phyloP scores from a whole-genome alignment of 192 early-diverging fungal species.

The Coemansia umbellata region DNA sequence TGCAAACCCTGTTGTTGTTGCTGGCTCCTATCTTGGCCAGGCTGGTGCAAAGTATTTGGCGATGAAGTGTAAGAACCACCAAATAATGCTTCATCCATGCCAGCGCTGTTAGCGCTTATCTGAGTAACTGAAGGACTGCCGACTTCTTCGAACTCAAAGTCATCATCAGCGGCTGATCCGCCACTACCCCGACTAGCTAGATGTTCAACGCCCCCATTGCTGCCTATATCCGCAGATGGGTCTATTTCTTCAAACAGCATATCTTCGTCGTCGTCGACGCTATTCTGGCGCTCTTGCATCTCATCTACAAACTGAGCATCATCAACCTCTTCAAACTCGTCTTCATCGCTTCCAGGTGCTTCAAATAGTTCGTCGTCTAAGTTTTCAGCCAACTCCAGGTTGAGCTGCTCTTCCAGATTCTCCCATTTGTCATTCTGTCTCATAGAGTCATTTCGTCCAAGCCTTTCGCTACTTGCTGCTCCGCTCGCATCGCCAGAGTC shows the following conservation, averaged over 20 bases:
- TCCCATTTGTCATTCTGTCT: neutral
- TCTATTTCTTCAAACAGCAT: conserved; percentile 43
- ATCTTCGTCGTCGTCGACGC: conserved; percentile 31
- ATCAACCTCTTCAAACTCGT: conserved; percentile 47
- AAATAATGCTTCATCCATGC: conserved; percentile 34
- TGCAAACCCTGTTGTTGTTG: neutral
- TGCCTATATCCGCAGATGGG: conserved; percentile 9
- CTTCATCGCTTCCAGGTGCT: conserved; percentile 32
- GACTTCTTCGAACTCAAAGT: conserved; percentile 47
- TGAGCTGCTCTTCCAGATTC: conserved; percentile 21
- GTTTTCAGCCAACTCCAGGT: conserved; percentile 21
- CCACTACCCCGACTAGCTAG: neutral
- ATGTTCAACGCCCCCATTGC: neutral
- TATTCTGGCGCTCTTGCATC: neutral
- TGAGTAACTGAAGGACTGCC: conserved; percentile 11
- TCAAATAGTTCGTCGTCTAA: conserved; percentile 22
- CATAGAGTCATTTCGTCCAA: conserved; percentile 4
- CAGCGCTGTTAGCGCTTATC: conserved; percentile 1
- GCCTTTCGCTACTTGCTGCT: neutral
- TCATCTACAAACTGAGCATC: conserved; percentile 13
- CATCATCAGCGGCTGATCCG: conserved; percentile 12
- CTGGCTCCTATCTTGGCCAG: neutral
- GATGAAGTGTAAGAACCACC: conserved; percentile 17
- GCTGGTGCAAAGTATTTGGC: conserved; percentile 5
- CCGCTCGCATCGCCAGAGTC: conserved; percentile 12